A percentile compares a stretch with the other conserved stretches of the same genome.
phyloP scores from a whole-genome alignment of 192 early-diverging fungal genomes.

The Geranomyces variabilis region DNA sequence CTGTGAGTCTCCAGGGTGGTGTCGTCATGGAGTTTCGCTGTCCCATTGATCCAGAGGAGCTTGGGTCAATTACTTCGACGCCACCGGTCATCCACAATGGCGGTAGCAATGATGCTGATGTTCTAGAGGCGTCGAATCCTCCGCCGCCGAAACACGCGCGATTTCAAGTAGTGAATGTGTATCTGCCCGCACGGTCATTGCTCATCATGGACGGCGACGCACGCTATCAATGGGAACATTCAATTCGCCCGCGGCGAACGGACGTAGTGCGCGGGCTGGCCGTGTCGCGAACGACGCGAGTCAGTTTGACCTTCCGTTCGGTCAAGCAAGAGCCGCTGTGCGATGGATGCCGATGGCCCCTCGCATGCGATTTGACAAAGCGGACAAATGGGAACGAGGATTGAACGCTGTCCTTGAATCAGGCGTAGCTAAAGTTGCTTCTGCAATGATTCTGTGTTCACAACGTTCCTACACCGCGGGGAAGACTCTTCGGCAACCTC shows the following conservation, averaged over 20 bases:
- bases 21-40: conserved; percentile 59
- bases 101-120: not conserved
- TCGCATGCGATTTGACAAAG: conserved; percentile 14
- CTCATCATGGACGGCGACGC: conserved; percentile 51
- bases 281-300: conserved; percentile 19
- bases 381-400: too few species aligned
- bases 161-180: conserved; percentile 20
- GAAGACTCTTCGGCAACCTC: too few species aligned
- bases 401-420: too few species aligned
- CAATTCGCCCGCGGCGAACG: conserved; percentile 49
- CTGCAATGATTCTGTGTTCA: too few species aligned
- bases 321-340: conserved; percentile 20
- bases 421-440: too few species aligned
- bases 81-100: not conserved
- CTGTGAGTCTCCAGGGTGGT: conserved; percentile 12
- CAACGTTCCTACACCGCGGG: too few species aligned
- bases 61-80: too few species aligned
- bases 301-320: conserved; percentile 39
- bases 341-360: conserved; percentile 14
- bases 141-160: not conserved
- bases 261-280: conserved; percentile 44
- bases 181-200: conserved; percentile 50
- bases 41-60: not conserved
- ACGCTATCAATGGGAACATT: conserved; percentile 55
- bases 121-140: too few species aligned